These are phyloP conservation scores for Penicillium sp. DNA, from an alignment of 2,329 filamentous ascomycete genomes.

Conservation along the genomic window DNA sequence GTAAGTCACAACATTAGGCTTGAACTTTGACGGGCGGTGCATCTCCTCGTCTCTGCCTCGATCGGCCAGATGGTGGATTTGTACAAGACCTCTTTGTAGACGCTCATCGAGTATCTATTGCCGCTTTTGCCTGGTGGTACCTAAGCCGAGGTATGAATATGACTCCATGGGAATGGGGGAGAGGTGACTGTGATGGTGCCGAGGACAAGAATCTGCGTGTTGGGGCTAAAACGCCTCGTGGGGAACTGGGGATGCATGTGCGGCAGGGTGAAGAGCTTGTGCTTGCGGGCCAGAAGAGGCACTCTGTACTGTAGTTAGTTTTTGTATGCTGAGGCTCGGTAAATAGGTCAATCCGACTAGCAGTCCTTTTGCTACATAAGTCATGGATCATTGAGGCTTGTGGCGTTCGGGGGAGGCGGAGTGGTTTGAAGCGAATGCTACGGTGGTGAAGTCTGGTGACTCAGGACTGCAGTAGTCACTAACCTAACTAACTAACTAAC, in stretches of 20 bases:
- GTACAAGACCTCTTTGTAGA: too few species aligned
- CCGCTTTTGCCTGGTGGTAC: too few species aligned
- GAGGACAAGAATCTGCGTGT: too few species aligned
- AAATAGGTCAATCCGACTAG: neutral
- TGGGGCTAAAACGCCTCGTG: too few species aligned
- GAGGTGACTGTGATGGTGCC: too few species aligned
- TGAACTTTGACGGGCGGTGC: neutral
- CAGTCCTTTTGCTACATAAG: neutral
- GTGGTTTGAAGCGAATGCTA: neutral
- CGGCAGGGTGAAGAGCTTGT: neutral
- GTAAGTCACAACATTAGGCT: neutral
- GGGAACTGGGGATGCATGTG: neutral
- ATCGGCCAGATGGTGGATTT: neutral
- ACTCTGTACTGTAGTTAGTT: neutral
- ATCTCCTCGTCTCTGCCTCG: neutral
- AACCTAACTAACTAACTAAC: too few species aligned
- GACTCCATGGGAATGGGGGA: too few species aligned
- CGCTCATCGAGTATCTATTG: too few species aligned
- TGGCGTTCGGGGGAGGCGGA: neutral
- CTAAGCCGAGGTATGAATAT: too few species aligned
- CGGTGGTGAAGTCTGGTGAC: neutral
- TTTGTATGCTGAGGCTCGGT: neutral
- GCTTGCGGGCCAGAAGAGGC: neutral
- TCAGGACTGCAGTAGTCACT: neutral
- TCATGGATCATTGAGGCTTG: neutral